phyloP scores from a whole-genome alignment of 2,329 filamentous ascomycete genomes.

The Fragosphaeria purpurea region DNA sequence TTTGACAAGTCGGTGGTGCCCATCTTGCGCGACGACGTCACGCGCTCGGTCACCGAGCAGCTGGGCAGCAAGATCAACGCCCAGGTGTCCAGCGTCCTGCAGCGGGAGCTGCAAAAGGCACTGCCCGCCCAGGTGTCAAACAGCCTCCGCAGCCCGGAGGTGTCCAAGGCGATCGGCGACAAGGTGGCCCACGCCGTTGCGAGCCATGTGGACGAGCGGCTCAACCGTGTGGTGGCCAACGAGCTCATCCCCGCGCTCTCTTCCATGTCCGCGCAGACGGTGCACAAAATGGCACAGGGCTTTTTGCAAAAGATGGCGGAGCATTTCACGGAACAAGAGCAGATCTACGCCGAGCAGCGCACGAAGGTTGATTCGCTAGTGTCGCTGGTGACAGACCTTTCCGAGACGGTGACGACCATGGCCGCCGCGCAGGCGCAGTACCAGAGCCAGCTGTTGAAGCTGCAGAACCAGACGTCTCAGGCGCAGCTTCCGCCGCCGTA shows the following conservation, averaged over 20 bases:
- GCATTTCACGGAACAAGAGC: constrained; percentile 39
- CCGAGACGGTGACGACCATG: constrained; percentile 61
- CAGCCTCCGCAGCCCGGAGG: constrained; percentile 62
- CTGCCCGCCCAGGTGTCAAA: constrained; percentile 58
- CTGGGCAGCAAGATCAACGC: constrained; percentile 58
- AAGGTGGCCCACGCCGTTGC: constrained; percentile 58
- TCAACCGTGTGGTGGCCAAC: constrained; percentile 50
- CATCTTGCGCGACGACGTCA: constrained; percentile 56
- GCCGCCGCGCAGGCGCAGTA: constrained; percentile 58
- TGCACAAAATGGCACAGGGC: constrained; percentile 30
- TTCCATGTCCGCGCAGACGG: constrained; percentile 52
- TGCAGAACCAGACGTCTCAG: constrained; percentile 21
- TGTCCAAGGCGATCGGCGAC: constrained; percentile 64
- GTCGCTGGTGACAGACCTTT: constrained; percentile 53
- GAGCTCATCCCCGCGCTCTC: constrained; percentile 58
- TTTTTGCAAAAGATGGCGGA: constrained; percentile 32
- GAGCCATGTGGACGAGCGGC: constrained; percentile 58
- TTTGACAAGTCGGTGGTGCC: constrained; percentile 71
- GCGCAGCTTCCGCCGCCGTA: background rate
- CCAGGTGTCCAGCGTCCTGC: constrained; percentile 54
- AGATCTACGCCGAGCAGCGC: constrained; percentile 41
- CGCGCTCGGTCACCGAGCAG: constrained; percentile 60
- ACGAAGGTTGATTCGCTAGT: constrained; percentile 66
- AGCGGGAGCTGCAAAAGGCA: constrained; percentile 61
- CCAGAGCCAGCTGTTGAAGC: constrained; percentile 52